Evolutionary conservation across 129 eudicot species (phyloP).

Genomic region (Ambrosia trifida): DNA sequence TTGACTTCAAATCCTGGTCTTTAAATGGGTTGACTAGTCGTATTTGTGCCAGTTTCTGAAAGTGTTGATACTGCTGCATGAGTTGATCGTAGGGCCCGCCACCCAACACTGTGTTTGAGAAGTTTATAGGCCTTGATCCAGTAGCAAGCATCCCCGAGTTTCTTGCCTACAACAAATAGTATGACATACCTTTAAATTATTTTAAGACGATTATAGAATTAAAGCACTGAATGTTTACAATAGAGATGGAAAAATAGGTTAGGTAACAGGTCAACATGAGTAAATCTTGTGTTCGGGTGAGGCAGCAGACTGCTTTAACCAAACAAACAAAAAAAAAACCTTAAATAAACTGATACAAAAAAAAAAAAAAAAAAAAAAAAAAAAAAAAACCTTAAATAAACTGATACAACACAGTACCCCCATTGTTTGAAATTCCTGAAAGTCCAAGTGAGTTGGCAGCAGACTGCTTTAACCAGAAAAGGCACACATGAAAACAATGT

Average conservation of each 20-base stretch:
- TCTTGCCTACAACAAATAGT: conserved; percentile 38
- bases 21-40: conserved; percentile 62
- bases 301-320: too few species aligned
- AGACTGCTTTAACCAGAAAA: conserved; percentile 56
- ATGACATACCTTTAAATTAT: conserved; percentile 17
- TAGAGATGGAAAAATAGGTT: neutral
- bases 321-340: too few species aligned
- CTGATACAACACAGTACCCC: conserved; percentile 46
- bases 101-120: conserved; percentile 48
- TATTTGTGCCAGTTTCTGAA: conserved; percentile 69
- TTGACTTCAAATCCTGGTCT: conserved; percentile 69
- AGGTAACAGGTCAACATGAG: neutral
- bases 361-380: too few species aligned
- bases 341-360: conserved; percentile 6
- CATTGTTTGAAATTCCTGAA: conserved; percentile 61
- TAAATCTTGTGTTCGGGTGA: neutral
- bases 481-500: conserved; percentile 6
- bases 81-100: conserved; percentile 61
- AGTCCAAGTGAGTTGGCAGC: conserved; percentile 71
- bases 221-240: neutral
- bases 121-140: conserved; percentile 59
- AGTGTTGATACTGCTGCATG: conserved; percentile 84
- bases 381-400: neutral
- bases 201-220: neutral
- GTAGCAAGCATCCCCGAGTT: conserved; percentile 50